phyloP scores from a whole-genome alignment of 495 filamentous ascomycete genomes.

The Achaetomiella virescens region DNA sequence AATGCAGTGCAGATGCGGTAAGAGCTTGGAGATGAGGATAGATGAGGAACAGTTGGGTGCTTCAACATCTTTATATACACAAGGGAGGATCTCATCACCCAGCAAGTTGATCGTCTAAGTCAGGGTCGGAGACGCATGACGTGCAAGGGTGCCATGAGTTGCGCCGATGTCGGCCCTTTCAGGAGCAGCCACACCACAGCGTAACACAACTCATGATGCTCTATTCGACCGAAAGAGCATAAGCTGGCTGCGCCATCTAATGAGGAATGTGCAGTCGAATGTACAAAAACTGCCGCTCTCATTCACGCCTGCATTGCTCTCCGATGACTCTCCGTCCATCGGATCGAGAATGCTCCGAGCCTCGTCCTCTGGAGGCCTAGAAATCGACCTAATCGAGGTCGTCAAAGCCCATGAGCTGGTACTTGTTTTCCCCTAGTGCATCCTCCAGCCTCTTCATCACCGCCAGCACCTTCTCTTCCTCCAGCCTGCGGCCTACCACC shows the following conservation, averaged over 20 bases:
- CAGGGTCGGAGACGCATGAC: not conserved
- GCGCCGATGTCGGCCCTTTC: constrained; percentile 8
- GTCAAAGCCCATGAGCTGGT: constrained; percentile 53
- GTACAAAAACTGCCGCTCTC: not conserved
- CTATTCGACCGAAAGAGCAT: not conserved
- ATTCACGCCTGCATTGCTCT: not conserved
- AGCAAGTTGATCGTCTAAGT: not conserved
- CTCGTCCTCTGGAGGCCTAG: not conserved
- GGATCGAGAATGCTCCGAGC: not conserved
- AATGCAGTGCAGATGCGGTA: not conserved
- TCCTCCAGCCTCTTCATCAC: constrained; percentile 75
- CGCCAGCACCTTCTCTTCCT: constrained; percentile 89
- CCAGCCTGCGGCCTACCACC: constrained; percentile 72
- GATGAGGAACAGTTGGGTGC: not conserved
- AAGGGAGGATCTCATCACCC: not conserved
- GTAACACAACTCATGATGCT: not conserved
- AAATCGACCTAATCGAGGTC: constrained; percentile 17
- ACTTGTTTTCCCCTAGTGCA: constrained; percentile 62
- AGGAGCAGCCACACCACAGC: not conserved
- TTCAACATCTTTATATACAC: constrained; percentile 5
- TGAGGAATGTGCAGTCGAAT: not conserved
- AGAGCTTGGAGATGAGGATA: not conserved
- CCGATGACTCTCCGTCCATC: not conserved
- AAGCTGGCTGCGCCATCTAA: not conserved
- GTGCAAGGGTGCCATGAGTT: not conserved